Percentiles rank a stretch among this genome's conserved stretches.
These are phyloP conservation scores for Aotearoamyces nothofagi DNA, from an alignment of 2,329 filamentous ascomycete species.

Conservation along the genomic window DNA sequence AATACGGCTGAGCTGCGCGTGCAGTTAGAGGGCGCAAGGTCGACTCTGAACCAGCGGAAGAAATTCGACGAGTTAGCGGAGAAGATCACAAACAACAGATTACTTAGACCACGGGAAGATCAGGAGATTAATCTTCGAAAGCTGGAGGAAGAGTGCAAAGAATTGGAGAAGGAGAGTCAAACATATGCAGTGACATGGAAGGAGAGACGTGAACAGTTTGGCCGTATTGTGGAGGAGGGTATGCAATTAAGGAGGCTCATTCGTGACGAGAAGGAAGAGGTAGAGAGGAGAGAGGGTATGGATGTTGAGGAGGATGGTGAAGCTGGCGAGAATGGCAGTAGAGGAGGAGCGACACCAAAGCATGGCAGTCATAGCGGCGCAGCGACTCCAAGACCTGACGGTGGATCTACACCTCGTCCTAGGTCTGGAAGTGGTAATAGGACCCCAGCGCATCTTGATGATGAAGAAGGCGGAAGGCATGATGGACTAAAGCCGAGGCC, in stretches of 20 bases:
- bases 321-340: constrained; percentile 38
- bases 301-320: constrained; percentile 42
- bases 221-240: constrained; percentile 80
- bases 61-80: constrained; percentile 80
- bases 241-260: constrained; percentile 73
- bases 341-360: constrained; percentile 33
- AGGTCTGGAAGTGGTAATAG: constrained; percentile 19
- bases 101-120: constrained; percentile 72
- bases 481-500: constrained; percentile 21
- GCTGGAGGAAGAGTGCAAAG: constrained; percentile 74
- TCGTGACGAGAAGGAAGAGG: constrained; percentile 89
- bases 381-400: constrained; percentile 33
- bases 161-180: constrained; percentile 70
- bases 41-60: constrained; percentile 63
- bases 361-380: constrained; percentile 29
- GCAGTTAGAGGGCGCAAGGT: constrained; percentile 65
- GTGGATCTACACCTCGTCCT: constrained; percentile 10
- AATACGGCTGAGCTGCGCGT: constrained; percentile 57
- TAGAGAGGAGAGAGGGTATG: constrained; percentile 76
- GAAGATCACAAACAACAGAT: constrained; percentile 67
- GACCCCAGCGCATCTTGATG: constrained; percentile 10
- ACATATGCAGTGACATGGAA: constrained; percentile 73
- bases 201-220: constrained; percentile 76
- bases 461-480: constrained; percentile 20
- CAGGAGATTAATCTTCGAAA: constrained; percentile 65